Conservation (phyloP, 495 filamentous ascomycete genomes). For the Jackrogersella multiformis region DNA sequence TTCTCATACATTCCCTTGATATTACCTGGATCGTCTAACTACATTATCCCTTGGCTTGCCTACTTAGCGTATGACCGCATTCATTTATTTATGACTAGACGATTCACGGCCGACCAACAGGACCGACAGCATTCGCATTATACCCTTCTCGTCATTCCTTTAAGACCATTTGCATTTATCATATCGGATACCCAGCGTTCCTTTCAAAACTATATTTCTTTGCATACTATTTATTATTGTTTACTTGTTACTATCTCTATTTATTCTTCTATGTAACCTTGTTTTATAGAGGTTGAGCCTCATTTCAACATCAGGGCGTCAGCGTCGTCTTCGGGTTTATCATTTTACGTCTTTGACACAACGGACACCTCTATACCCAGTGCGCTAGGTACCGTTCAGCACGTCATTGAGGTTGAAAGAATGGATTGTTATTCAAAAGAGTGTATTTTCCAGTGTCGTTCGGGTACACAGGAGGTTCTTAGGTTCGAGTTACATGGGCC, state of each 20-base stretch:
- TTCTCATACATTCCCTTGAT: not conserved
- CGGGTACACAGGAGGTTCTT: constrained; percentile 14
- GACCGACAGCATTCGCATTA: constrained; percentile 38
- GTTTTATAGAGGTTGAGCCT: constrained; percentile 21
- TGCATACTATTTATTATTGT: not conserved
- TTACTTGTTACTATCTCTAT: constrained; percentile 8
- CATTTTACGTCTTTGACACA: constrained; percentile 22
- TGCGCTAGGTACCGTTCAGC: constrained; percentile 45
- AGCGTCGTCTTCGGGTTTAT: constrained; percentile 17
- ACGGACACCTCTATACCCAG: constrained; percentile 49
- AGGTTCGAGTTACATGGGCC: constrained; percentile 18
- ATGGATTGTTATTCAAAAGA: constrained; percentile 24
- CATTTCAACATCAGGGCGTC: constrained; percentile 36
- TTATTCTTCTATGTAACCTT: too few species aligned
- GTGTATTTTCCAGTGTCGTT: constrained; percentile 20
- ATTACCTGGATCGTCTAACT: too few species aligned
- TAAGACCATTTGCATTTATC: constrained; percentile 28
- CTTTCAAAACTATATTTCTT: constrained; percentile 11
- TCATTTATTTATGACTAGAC: constrained; percentile 38
- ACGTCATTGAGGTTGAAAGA: constrained; percentile 36
- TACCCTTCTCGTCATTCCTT: constrained; percentile 40
- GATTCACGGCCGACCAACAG: constrained; percentile 47
- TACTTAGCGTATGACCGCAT: constrained; percentile 22
- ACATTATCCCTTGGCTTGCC: constrained; percentile 13
- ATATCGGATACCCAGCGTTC: constrained; percentile 29